Percentiles rank a stretch among this genome's conserved stretches.
Evolutionary conservation across 768 basidiomycete genomes (phyloP).

Genomic region (Leccinellum rugosiceps): DNA sequence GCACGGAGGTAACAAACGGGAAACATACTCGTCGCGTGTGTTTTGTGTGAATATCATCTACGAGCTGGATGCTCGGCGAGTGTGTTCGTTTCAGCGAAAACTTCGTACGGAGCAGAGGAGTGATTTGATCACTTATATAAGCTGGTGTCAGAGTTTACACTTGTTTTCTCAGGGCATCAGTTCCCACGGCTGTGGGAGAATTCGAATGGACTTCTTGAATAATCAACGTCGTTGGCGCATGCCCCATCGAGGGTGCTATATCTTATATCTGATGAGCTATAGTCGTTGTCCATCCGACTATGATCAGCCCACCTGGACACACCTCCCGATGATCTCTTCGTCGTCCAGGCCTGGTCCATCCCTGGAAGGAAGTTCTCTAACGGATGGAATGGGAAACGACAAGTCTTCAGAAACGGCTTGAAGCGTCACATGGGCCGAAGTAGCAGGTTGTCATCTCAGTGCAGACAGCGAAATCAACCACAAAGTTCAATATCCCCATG

Average conservation of each 20-base stretch:
- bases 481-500: neutral
- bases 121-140: constrained; percentile 9
- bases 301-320: neutral
- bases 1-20: neutral
- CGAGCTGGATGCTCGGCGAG: constrained; percentile 30
- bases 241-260: no score
- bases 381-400: neutral
- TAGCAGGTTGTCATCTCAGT: neutral
- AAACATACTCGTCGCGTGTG: constrained; percentile 83
- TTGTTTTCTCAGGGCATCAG: constrained; percentile 8
- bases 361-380: neutral
- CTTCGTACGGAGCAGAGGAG: neutral
- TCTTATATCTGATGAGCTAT: no score
- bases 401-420: neutral
- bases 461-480: neutral
- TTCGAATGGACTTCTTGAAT: no score
- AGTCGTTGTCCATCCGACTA: no score
- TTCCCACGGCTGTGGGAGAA: neutral
- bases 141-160: constrained; percentile 11
- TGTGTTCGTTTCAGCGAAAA: neutral
- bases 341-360: neutral
- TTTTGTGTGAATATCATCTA: constrained; percentile 82
- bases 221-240: no score
- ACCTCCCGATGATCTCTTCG: neutral
- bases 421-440: neutral